Percentiles rank a stretch among this genome's conserved stretches.
phyloP scores from a whole-genome alignment of 2,329 filamentous ascomycete genomes.

The Pseudogymnoascus sp. region DNA sequence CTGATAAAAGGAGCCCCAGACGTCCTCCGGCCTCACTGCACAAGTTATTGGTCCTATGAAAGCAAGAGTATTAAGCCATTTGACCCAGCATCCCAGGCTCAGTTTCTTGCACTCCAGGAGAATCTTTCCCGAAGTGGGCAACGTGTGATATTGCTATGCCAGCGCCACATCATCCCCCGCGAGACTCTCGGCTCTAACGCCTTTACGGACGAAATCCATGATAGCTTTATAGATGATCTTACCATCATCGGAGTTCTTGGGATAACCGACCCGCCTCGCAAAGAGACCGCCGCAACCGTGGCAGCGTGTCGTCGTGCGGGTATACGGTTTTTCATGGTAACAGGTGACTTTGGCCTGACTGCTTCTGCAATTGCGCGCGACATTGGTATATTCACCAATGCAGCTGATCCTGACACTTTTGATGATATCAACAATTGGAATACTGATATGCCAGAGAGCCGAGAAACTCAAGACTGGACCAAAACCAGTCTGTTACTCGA shows the following conservation, averaged over 20 bases:
- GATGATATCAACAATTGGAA: conserved; percentile 23
- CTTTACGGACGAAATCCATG: conserved; percentile 43
- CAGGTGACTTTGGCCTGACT: conserved; percentile 69
- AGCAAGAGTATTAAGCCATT: conserved; percentile 30
- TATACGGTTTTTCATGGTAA: conserved; percentile 69
- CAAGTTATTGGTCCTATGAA: conserved; percentile 22
- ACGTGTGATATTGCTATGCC: conserved; percentile 37
- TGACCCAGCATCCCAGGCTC: conserved; percentile 27
- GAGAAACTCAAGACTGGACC: background rate
- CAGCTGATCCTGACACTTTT: conserved; percentile 31
- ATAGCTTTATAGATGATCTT: conserved; percentile 33
- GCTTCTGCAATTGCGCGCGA: conserved; percentile 63
- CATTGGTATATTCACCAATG: conserved; percentile 57
- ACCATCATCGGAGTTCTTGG: conserved; percentile 46
- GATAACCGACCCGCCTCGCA: conserved; percentile 46
- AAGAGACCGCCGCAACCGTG: conserved; percentile 49
- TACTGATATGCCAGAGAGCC: background rate
- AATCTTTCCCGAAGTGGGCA: conserved; percentile 36
- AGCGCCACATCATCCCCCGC: conserved; percentile 29
- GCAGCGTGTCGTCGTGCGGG: conserved; percentile 57
- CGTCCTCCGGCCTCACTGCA: conserved; percentile 23
- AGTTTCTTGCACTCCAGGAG: conserved; percentile 34
- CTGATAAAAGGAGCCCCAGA: background rate
- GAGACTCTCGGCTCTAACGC: conserved; percentile 34
- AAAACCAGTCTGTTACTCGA: conserved; percentile 17